Evolutionary conservation across 441 rosid genomes (phyloP), one percentile per base, ranked within the genome.

Genomic region (Croton setiger): DNA sequence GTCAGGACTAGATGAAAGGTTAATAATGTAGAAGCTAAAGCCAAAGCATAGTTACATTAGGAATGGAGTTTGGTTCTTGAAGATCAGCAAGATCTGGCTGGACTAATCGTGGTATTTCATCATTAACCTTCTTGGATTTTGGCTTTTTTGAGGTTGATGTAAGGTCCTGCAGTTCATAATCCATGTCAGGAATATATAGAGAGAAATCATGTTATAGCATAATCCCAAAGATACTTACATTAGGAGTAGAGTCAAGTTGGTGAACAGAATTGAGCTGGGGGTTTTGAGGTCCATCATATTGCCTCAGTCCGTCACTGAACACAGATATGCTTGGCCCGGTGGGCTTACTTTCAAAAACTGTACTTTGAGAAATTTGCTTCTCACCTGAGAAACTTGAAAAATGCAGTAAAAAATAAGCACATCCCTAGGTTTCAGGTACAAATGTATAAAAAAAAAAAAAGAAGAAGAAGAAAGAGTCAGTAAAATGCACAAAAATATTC

Each of bases 311-410:
- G 72, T 86, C 86, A 75, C 64, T 71, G 10, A 69, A 35, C 74
- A 68, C 75, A 70, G 86, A 83, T 68, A 64, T 41, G 56, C 72
- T 74, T 57, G 74, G 71, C 68, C 75, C 86, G 67, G 58, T 51
- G 67, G 75, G 71, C 87, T 77, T 88, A 81, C 74, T 76, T 73
- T 84, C 86, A 78, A 75, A 81, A 52, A 62, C 74, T 58, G 83
- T 80, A 77, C 51, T 71, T 75, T 75, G 76, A 73, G 83, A 73
- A 69, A 73, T 67, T 72, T 85, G 87, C 78, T 80, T 87, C 78
- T 82, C 75, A 84, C 89, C 98, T 88, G 97, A 83, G 80, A 88
- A 80, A 89, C 88, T 85, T 87, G 81, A 80, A 82, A 74, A 80
- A 76, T 76, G 83, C 83, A 88, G 86, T 82, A 76, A 85, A 82